Percentiles rank a stretch among this genome's conserved stretches.
phyloP scores from a whole-genome alignment of 805 yeast species.

The Cephaloascus fragrans region DNA sequence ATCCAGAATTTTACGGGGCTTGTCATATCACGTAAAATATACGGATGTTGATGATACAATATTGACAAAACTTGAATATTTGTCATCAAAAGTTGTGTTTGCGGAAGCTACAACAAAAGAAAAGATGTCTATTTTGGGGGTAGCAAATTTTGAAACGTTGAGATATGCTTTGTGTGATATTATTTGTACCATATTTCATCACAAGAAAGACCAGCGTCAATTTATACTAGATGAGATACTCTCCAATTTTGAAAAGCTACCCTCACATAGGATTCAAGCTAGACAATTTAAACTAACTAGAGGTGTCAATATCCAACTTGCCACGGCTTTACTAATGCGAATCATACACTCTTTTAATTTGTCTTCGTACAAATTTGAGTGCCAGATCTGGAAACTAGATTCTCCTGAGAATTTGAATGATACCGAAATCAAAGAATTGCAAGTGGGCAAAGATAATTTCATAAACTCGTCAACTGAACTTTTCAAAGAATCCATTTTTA shows the following conservation, averaged over 20 bases:
- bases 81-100: conserved; percentile 32
- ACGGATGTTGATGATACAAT: conserved; percentile 31
- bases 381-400: conserved; percentile 1
- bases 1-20: conserved; percentile 2
- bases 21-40: conserved; percentile 5
- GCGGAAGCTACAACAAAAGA: conserved; percentile 16
- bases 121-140: conserved; percentile 10
- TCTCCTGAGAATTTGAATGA: neutral
- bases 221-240: conserved; percentile 56
- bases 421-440: neutral
- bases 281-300: conserved; percentile 31
- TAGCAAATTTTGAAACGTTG: conserved; percentile 14
- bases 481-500: conserved; percentile 2
- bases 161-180: conserved; percentile 17
- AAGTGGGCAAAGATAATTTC: neutral
- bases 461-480: neutral
- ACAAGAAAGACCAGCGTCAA: conserved; percentile 39
- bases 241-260: conserved; percentile 37
- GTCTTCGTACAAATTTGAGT: conserved; percentile 5
- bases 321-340: conserved; percentile 34
- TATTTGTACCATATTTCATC: conserved; percentile 25
- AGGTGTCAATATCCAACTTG: conserved; percentile 39
- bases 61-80: conserved; percentile 51
- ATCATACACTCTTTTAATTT: conserved; percentile 29
- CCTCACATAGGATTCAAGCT: conserved; percentile 31